Evolutionary conservation across 768 basidiomycete genomes (phyloP).

Genomic region (Amanita subjunquillea): DNA sequence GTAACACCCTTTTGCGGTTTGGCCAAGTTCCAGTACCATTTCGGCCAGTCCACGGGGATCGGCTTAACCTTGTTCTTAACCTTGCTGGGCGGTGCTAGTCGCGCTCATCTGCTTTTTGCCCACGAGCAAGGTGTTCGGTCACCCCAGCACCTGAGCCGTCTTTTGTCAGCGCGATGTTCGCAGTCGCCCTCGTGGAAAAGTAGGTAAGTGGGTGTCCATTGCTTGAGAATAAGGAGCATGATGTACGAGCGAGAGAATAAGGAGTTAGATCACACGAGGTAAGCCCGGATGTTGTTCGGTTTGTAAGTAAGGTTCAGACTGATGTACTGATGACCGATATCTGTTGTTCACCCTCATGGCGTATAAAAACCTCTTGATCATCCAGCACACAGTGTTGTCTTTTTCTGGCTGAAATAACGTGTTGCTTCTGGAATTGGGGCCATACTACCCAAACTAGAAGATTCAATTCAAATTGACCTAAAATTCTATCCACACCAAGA

Average conservation of each 20-base stretch:
- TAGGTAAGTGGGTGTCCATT: slow-evolving; percentile 52
- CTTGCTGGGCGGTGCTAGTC: slow-evolving; percentile 38
- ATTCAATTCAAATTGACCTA: no score
- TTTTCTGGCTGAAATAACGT: no score
- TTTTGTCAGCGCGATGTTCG: slow-evolving; percentile 37
- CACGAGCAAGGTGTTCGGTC: slow-evolving; percentile 33
- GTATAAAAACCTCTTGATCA: no score
- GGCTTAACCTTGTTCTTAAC: slow-evolving; percentile 18
- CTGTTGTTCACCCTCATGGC: no score
- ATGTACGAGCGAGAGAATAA: slow-evolving; percentile 32
- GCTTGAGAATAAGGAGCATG: slow-evolving; percentile 56
- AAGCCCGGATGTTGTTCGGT: no score
- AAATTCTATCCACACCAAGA: neutral
- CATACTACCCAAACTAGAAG: no score
- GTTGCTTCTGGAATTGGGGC: no score
- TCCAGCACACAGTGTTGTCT: no score
- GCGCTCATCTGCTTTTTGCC: slow-evolving; percentile 15
- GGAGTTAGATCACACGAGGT: no score
- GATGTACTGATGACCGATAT: no score
- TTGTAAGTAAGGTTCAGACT: no score
- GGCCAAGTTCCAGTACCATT: slow-evolving; percentile 92
- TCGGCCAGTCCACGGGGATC: slow-evolving; percentile 69
- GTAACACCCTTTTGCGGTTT: slow-evolving; percentile 57
- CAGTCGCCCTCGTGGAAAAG: slow-evolving; percentile 23
- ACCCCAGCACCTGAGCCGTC: slow-evolving; percentile 34